phyloP scores from a whole-genome alignment of 208 protist species.

The Crithidia mellificae region DNA sequence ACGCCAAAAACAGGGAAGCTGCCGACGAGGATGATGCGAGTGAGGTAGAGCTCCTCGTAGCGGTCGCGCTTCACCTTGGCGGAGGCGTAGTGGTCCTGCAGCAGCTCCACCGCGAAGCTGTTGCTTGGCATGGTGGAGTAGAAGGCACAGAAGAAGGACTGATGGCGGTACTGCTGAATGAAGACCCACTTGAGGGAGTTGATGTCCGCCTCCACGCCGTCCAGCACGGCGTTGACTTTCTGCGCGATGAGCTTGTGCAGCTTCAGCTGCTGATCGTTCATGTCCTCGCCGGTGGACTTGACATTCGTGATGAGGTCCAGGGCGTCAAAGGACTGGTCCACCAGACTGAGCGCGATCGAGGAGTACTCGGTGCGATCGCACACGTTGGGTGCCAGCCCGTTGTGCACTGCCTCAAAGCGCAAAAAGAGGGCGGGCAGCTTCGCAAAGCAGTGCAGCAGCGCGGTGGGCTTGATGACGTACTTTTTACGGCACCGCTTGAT shows the following conservation, averaged over 20 bases:
- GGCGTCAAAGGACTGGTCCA: constrained; percentile 83
- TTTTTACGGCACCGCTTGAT: constrained; percentile 65
- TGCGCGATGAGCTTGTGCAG: constrained; percentile 37
- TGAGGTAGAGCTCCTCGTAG: constrained; percentile 88
- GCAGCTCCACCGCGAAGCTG: constrained; percentile 58
- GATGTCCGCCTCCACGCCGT: constrained; percentile 47
- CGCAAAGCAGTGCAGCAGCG: constrained; percentile 83
- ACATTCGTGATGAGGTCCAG: constrained; percentile 77
- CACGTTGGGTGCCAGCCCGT: constrained; percentile 54
- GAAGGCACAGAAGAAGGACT: constrained; percentile 89
- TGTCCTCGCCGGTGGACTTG: constrained; percentile 34
- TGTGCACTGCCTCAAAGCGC: constrained; percentile 75
- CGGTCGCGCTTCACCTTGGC: constrained; percentile 72
- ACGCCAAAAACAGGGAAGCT: constrained; percentile 79
- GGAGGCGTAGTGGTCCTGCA: constrained; percentile 68
- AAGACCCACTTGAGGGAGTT: constrained; percentile 71
- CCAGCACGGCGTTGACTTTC: constrained; percentile 51
- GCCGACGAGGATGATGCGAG: constrained; percentile 69
- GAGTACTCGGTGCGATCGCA: constrained; percentile 76
- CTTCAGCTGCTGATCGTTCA: constrained; percentile 52
- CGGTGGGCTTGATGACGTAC: constrained; percentile 68
- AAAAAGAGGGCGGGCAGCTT: constrained; percentile 77
- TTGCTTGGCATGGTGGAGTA: constrained; percentile 60
- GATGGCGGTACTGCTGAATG: constrained; percentile 87
- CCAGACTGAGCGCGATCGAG: constrained; percentile 67